Base-by-base conservation (phyloP, 2,329 filamentous ascomycete species). In the Diaporthe batatas region DNA sequence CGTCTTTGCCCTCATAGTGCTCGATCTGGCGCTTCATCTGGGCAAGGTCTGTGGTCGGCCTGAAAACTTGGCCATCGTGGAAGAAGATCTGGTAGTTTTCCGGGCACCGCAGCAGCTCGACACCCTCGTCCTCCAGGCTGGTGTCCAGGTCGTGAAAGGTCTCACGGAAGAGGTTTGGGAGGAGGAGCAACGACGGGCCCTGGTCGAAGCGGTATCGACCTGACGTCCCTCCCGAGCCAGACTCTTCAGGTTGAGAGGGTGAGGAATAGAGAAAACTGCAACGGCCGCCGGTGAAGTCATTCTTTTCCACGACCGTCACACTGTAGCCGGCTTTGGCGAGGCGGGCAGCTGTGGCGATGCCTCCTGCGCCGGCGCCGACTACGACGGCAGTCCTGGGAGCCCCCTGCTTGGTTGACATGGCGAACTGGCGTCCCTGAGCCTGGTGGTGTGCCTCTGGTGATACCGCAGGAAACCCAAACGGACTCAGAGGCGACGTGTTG, bases 261-360 rank as follows among this genome's bases (percentile, higher is more conserved):
- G 73, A 68, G 2, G 73, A 74, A 68, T 88, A 83, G 49, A 94
- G 86, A 34, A 94, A 82, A 57, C 89, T 92, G 81, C 92, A 94
- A 70, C 93, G 86, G 5, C 93, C 93, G 58, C 93, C 93, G 0
- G 90, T 91, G 79, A 93, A 93, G 72, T 84, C 83, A 78, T 94
- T 94, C 84, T 94, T 94, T 81, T 95, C 93, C n/a, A 94, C 82
- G 1, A 94, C 91, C 0, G 91, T 94, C n/a, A 94, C 92, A 44
- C 86, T 80, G 79, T 92, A 91, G 51, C 92, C 93, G 2, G 91
- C 88, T 78, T 91, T 91, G 65, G 91, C 91, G 14, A 94, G 88
- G 58, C 92, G 89, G 2, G 92, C 92, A 72, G 93, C 91, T 1
- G 90, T 90, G n/a, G 91, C 88, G 54, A 93, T 89, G 73, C 92